Percentiles rank a stretch among this genome's conserved stretches.
These are phyloP conservation scores for Platanthera guangdongensis DNA, from an alignment of 106 monocot species.

Conservation along the genomic window DNA sequence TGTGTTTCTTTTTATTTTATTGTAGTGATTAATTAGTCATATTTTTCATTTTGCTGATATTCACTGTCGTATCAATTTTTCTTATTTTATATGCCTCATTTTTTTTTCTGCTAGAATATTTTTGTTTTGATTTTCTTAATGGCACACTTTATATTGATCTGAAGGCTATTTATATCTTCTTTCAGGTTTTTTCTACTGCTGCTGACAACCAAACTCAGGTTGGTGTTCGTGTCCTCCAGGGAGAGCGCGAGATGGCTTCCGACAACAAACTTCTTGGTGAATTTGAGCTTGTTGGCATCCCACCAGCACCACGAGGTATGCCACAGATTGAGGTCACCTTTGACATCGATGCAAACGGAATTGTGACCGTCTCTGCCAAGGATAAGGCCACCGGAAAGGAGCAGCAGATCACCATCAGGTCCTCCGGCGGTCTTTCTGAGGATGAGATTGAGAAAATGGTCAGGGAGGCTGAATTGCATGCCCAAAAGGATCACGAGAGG, in stretches of 20 bases:
- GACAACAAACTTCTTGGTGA: conserved; percentile 69
- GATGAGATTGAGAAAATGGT: conserved; percentile 68
- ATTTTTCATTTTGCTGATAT: not conserved
- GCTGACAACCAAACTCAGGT: conserved; percentile 73
- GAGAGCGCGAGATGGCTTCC: conserved; percentile 67
- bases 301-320: conserved; percentile 58
- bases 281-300: conserved; percentile 58
- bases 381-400: conserved; percentile 67
- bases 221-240: conserved; percentile 54
- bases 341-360: conserved; percentile 70
- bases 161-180: too few relatives aligned
- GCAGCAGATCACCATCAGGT: conserved; percentile 59
- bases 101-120: not conserved
- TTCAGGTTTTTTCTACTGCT: conserved; percentile 55
- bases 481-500: conserved; percentile 56
- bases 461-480: conserved; percentile 54
- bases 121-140: not conserved
- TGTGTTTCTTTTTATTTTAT: not conserved
- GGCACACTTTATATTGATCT: too few relatives aligned
- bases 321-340: conserved; percentile 70
- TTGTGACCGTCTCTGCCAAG: conserved; percentile 59
- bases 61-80: not conserved
- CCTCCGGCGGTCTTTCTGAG: conserved; percentile 61
- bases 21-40: too few relatives aligned
- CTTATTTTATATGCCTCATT: not conserved